Base-by-base conservation (phyloP, 176 grass and related monocot species). In the Aegilops bicornis region DNA sequence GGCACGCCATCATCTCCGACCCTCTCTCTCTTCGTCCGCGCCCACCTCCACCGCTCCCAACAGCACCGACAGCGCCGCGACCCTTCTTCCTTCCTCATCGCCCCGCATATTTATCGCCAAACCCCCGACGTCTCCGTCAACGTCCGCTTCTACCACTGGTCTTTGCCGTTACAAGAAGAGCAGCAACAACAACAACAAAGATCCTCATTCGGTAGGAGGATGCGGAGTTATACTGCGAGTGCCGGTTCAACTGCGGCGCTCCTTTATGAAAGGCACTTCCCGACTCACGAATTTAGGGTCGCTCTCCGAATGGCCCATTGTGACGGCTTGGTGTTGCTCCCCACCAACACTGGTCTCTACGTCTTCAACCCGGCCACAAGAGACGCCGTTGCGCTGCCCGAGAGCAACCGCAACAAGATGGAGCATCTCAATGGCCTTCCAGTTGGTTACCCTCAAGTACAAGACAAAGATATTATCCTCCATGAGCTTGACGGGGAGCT, bases 351-450 rank as follows among this genome's bases (percentile, higher is more conserved):
- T 13, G 22, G 20, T n/a, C 5, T 45, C 9, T 78, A 78, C 3
- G 62, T 85, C 30, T 56, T 85, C 31, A 85, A 85, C 32, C 83
- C 73, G 30, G 83, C 83, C 5, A 85, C 73, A 14, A 37, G 45
- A 62, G 83, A 85, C 5, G 43, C 22, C 45, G 1, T 78, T 22
- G 45, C 43, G 1, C 31, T 85, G 43, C 62, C 83, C 0, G 31
- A 39, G 45, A 85, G 73, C 73, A 9, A 22, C 40, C 73, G n/a
- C 59, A 66, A 84, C 69, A 45, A 43, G 68, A 25, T 12, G 50
- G n/a, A 0, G 0, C 4, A n/a, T 17, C 2, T 50, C 59, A 6
- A 1, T 0, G 5, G 30, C 15, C 70, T 84, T 23, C 58, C 58
- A 0, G 11, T 31, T 33, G 82, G 82, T 37, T 61, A 63, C 2